phyloP scores from a whole-genome alignment of 768 basidiomycete species.

The Mycena haematopus region DNA sequence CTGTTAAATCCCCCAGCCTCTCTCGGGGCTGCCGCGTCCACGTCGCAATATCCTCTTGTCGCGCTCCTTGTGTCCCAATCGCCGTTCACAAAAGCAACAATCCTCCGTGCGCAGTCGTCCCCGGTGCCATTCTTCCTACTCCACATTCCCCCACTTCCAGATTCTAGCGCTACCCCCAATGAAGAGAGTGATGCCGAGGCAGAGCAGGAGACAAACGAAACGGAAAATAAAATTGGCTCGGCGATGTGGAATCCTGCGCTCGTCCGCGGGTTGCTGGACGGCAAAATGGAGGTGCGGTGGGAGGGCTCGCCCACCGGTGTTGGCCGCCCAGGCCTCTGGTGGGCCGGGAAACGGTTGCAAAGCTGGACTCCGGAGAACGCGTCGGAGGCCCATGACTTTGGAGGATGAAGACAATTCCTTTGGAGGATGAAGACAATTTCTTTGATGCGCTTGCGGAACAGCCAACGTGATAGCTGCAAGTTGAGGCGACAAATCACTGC shows the following conservation, averaged over 20 bases:
- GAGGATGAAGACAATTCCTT: no score
- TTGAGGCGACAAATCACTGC: no score
- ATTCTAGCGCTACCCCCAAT: slow-evolving; percentile 9
- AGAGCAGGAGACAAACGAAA: neutral
- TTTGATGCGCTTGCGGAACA: slow-evolving; percentile 10
- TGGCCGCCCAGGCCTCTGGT: slow-evolving; percentile 55
- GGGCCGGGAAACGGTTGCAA: slow-evolving; percentile 43
- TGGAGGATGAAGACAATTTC: slow-evolving; percentile 17
- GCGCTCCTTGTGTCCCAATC: slow-evolving; percentile 85
- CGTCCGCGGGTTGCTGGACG: slow-evolving; percentile 59
- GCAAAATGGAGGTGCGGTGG: slow-evolving; percentile 72
- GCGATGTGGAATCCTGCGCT: slow-evolving; percentile 78
- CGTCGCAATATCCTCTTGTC: slow-evolving; percentile 51
- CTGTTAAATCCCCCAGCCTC: slow-evolving; percentile 7
- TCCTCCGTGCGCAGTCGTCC: slow-evolving; percentile 76
- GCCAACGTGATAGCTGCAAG: neutral
- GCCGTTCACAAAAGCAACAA: slow-evolving; percentile 73
- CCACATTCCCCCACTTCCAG: slow-evolving; percentile 63
- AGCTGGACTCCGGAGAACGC: slow-evolving; percentile 43
- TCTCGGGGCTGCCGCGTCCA: neutral
- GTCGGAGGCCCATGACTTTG: slow-evolving; percentile 9
- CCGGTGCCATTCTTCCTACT: slow-evolving; percentile 81
- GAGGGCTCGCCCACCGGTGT: slow-evolving; percentile 50
- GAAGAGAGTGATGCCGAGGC: slow-evolving; percentile 5
- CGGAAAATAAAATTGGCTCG: slow-evolving; percentile 45